These are phyloP conservation scores for Zoysia matrella DNA, from an alignment of 202 grass and related monocot species.

Conservation along the genomic window DNA sequence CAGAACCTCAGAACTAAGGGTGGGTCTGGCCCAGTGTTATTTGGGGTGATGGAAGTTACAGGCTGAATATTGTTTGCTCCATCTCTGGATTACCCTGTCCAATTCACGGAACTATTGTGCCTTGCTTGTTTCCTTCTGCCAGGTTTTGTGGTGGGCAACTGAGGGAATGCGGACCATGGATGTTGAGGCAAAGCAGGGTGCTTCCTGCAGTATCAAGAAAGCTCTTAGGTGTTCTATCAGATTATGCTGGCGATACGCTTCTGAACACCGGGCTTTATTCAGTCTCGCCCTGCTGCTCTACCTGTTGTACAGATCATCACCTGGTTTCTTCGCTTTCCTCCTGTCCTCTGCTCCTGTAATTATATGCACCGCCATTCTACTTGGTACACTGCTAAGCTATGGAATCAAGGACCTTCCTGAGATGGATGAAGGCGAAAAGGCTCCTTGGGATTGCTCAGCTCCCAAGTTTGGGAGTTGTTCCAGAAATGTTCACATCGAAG, in stretches of 20 bases:
- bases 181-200: conserved; percentile 33
- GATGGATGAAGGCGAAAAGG: conserved; percentile 44
- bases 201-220: conserved; percentile 46
- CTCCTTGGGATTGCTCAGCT: conserved; percentile 25
- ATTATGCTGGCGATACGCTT: conserved; percentile 58
- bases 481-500: conserved; percentile 27
- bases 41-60: not conserved
- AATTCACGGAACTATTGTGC: conserved; percentile 15
- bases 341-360: conserved; percentile 80
- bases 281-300: conserved; percentile 58
- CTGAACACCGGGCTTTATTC: conserved; percentile 57
- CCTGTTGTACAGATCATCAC: conserved; percentile 66
- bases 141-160: not conserved
- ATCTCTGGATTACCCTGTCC: not conserved
- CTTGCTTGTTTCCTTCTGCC: not conserved
- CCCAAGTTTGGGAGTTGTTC: conserved; percentile 32
- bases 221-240: conserved; percentile 49
- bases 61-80: not conserved
- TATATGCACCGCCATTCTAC: conserved; percentile 80
- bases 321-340: conserved; percentile 66
- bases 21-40: not conserved
- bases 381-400: conserved; percentile 66
- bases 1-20: too few relatives aligned
- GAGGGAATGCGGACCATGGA: conserved; percentile 43
- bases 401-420: conserved; percentile 61